Percentiles rank a stretch among this genome's conserved stretches.
Evolutionary conservation across 805 yeast genomes (phyloP).

Genomic region (Starmerella floris): DNA sequence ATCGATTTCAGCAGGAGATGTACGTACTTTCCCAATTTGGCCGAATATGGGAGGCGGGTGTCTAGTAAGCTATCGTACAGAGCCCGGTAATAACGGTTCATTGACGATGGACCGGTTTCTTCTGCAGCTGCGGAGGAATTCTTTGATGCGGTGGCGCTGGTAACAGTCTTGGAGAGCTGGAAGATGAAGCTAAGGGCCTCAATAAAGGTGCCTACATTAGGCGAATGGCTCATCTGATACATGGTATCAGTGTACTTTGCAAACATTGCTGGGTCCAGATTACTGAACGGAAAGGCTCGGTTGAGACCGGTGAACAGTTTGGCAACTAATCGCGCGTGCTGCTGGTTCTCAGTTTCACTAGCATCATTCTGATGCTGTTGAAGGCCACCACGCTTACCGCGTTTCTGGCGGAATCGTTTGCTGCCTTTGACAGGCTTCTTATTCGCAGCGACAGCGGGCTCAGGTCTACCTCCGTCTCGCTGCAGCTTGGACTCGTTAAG

Average conservation of each 20-base stretch:
- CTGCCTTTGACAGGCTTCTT: conserved; percentile 31
- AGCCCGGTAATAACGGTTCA: conserved; percentile 63
- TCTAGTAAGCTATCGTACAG: conserved; percentile 82
- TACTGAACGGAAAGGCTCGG: conserved; percentile 88
- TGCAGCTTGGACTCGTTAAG: conserved; percentile 43
- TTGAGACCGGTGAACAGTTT: conserved; percentile 89
- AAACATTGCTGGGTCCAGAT: conserved; percentile 50
- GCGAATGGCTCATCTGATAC: conserved; percentile 81
- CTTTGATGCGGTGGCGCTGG: conserved; percentile 26
- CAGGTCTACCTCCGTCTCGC: conserved; percentile 25
- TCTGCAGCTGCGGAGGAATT: conserved; percentile 28
- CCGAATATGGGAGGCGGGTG: conserved; percentile 66
- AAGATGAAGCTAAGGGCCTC: conserved; percentile 80
- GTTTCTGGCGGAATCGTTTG: conserved; percentile 55
- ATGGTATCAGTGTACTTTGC: conserved; percentile 68
- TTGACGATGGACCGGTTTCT: conserved; percentile 13
- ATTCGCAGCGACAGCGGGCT: conserved; percentile 12
- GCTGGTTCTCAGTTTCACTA: conserved; percentile 42
- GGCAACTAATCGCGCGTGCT: conserved; percentile 68
- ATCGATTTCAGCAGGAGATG: conserved; percentile 74
- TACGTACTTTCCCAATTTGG: conserved; percentile 85
- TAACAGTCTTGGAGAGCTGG: conserved; percentile 44
- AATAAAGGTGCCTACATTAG: conserved; percentile 85
- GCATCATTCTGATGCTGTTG: conserved; percentile 23
- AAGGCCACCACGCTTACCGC: conserved; percentile 64